Conservation (phyloP, 805 yeast genomes). For the Candida anglica region DNA sequence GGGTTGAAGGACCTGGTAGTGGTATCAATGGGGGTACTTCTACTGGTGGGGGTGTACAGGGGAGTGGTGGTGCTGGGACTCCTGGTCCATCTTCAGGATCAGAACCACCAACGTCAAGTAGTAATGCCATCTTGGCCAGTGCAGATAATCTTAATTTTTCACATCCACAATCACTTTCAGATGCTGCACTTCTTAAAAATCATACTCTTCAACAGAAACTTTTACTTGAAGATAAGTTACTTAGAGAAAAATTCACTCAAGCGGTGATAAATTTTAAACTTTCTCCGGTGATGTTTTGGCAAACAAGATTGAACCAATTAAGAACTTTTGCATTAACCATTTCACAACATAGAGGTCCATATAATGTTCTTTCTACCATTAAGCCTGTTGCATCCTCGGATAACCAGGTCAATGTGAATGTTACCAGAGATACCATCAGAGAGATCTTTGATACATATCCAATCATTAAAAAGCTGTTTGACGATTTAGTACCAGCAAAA, state of each 20-base stretch:
- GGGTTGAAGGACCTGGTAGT: conserved; percentile 25
- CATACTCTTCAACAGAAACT: conserved; percentile 75
- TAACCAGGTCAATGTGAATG: conserved; percentile 88
- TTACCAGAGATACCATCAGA: conserved; percentile 84
- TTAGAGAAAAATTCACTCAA: conserved; percentile 78
- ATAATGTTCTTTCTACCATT: conserved; percentile 89
- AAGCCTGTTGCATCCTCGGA: conserved; percentile 92
- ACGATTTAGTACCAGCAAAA: conserved; percentile 79
- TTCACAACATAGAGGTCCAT: conserved; percentile 87
- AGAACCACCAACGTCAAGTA: not conserved
- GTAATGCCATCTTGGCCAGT: not conserved
- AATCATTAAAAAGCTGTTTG: conserved; percentile 80
- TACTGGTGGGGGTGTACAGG: not conserved
- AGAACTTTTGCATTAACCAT: conserved; percentile 83
- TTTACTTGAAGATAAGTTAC: conserved; percentile 60
- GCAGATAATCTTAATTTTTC: conserved; percentile 13
- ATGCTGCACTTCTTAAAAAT: conserved; percentile 58
- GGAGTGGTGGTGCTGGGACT: conserved; percentile 7
- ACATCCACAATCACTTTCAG: conserved; percentile 26
- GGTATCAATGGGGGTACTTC: not conserved
- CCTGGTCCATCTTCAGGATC: conserved; percentile 7
- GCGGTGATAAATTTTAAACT: conserved; percentile 78
- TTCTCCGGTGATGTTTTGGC: conserved; percentile 84
- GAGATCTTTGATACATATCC: conserved; percentile 93
- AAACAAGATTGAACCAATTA: conserved; percentile 69